A percentile compares a stretch with the other conserved stretches of the same genome.
Conservation (phyloP, 192 early-diverging fungal genomes). For the Coemansia sp. region DNA sequence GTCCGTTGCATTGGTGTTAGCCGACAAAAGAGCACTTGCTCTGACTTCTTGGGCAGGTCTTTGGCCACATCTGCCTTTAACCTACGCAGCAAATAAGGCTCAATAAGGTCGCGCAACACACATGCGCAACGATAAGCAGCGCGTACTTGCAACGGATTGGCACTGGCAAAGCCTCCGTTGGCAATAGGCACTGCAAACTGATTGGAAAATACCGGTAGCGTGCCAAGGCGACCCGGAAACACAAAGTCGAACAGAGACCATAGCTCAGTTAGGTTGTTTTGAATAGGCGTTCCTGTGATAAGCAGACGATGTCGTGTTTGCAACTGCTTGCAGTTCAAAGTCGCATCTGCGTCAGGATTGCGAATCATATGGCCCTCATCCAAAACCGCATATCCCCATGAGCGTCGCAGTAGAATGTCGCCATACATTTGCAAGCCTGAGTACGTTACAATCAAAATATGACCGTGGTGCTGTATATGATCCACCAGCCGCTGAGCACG, state of each 20-base stretch:
- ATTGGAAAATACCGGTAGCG: slow-evolving; percentile 52
- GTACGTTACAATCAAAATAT: slow-evolving; percentile 87
- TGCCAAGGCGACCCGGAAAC: slow-evolving; percentile 72
- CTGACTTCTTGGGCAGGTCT: slow-evolving; percentile 86
- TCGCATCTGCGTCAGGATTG: slow-evolving; percentile 90
- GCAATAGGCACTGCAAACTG: slow-evolving; percentile 93
- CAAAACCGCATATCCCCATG: slow-evolving; percentile 85
- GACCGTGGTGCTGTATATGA: slow-evolving; percentile 54
- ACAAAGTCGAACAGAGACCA: slow-evolving; percentile 83
- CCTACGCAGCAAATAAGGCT: slow-evolving; percentile 87
- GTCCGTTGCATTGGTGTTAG: slow-evolving; percentile 70
- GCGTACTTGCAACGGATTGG: slow-evolving; percentile 85
- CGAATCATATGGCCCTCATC: slow-evolving; percentile 98
- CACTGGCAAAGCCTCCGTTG: slow-evolving; percentile 89
- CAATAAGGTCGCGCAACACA: slow-evolving; percentile 86
- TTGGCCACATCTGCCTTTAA: slow-evolving; percentile 90
- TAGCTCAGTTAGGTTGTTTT: slow-evolving; percentile 76
- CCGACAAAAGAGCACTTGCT: slow-evolving; percentile 91
- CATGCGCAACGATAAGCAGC: slow-evolving; percentile 92
- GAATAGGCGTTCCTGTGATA: slow-evolving; percentile 77
- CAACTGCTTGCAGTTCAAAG: slow-evolving; percentile 67
- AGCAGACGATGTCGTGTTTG: slow-evolving; percentile 71
- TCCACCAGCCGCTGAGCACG: slow-evolving; percentile 35
- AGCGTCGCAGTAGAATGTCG: slow-evolving; percentile 61
- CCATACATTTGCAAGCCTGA: slow-evolving; percentile 74